Base-by-base conservation (phyloP, 2,329 filamentous ascomycete genomes). In the Dactylellina cionopaga region DNA sequence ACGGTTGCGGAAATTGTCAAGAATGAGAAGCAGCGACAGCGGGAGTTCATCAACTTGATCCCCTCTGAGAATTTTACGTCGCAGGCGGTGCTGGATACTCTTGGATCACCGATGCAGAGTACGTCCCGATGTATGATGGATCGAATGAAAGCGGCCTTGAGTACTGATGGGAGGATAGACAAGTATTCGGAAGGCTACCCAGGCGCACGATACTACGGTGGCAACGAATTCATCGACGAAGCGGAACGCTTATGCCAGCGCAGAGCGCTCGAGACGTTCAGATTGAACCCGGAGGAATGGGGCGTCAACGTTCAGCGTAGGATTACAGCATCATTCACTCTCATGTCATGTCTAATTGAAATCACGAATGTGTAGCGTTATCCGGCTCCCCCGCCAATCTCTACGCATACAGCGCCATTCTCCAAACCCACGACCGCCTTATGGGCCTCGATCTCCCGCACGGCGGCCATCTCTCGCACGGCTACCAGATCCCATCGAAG, bases 171-270 rank as follows among this genome's bases (percentile, higher is more conserved):
- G 31, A 2, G 35, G 25, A 15, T 35, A 74, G 69, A 74, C 83
- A 98, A 99, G 81, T 99, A 99, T 83, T 98, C 95, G 0, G 95
- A 99, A 82, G 95, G 95, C 55, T 99, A 99, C 78, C 95, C 94
- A 29, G 95, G 95, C 64, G 94, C 94, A 73, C 87, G 94, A 79
- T 98, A 98, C 83, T 98, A 98, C 80, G 94, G 94, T 59, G 94
- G 94, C 75, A 98, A 98, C 81, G 91, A 97, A 82, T 92, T 93
- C 81, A 98, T 98, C 78, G 94, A 98, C 79, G 87, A 92, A 78
- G 88, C 94, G 4, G 94, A 98, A 83, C 85, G 90, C 47, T 84
- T 96, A 49, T 98, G 94, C 82, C 95, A 98, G 83, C 86, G 92
- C 80, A 89, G 94, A 78, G 95, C 95, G 15, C 84, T 98, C 10